Base-by-base conservation (phyloP, 2,329 filamentous ascomycete species). In the Epichloe gansuensis region DNA sequence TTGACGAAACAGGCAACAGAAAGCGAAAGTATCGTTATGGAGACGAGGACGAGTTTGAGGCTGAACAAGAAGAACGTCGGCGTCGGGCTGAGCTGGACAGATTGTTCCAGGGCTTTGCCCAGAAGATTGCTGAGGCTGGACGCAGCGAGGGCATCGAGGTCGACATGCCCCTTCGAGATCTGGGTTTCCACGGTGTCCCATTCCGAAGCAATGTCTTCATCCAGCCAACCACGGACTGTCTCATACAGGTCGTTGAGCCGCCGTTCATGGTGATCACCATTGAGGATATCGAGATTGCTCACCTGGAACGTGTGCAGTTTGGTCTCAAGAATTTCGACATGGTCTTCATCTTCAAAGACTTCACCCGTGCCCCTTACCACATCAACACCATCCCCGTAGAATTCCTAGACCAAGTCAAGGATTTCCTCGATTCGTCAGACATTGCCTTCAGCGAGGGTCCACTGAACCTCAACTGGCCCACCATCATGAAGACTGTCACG, bases 321-420 rank as follows among this genome's bases (percentile, higher is more conserved):
- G 94, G 93, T 37, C 78, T 98, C 56, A 96, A 97, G 77, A 98
- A 98, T 70, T 98, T 98, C 68, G 93, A 98, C 70, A 83, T 98
- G 69, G 93, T 98, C 21, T 91, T 97, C 64, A 88, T 98, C 39
- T 97, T 95, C 77, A 97, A 97, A 65, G 93, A 98, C 72, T 97
- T 95, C 70, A 82, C 86, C 51, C 82, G 91, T n/a, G 71, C 88
- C 3, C 91, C 91, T 1, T 86, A 86, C 53, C 93, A 98, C 68
- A 86, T 98, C 75, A 98, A 98, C 72, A 98, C 93, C 6, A 97
- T 98, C 57, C 94, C 93, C 0, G 89, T 98, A 25, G 93, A 98
- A 65, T 88, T 86, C 3, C 77, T 98, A 3, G 93, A 98, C 60
- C 85, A 88, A 51, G 91, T 98, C 59, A 97, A 97, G 70, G 94